Conservation (phyloP, 768 basidiomycete species). For the Lyophyllum atratum region DNA sequence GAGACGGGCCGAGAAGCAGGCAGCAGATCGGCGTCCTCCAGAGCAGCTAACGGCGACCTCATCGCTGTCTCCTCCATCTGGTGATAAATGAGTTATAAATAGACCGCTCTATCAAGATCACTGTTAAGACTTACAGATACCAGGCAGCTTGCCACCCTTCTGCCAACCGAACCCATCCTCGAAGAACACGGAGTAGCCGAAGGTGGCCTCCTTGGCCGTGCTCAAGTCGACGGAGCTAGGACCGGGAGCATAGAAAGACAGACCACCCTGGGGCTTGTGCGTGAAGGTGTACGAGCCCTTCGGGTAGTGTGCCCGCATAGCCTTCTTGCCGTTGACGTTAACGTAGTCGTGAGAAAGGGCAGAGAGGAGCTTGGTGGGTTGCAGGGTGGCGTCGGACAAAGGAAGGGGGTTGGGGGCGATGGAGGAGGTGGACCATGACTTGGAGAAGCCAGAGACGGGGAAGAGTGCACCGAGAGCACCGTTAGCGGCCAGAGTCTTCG, state of each 20-base stretch:
- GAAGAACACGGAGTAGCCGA: constrained; percentile 66
- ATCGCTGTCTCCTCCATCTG: constrained; percentile 58
- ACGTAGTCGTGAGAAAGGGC: constrained; percentile 43
- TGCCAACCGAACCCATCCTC: constrained; percentile 62
- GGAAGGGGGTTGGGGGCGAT: constrained; percentile 33
- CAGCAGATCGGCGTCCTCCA: constrained; percentile 57
- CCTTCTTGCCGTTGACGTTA: constrained; percentile 47
- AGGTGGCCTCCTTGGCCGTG: constrained; percentile 65
- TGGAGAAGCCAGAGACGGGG: constrained; percentile 34
- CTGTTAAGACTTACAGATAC: constrained; percentile 53
- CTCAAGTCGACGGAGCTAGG: constrained; percentile 51
- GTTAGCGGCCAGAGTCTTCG: constrained; percentile 3
- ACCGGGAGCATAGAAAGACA: constrained; percentile 74
- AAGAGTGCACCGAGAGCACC: constrained; percentile 37
- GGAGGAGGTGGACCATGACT: constrained; percentile 51
- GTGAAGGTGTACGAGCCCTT: constrained; percentile 57
- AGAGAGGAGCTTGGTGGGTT: constrained; percentile 38
- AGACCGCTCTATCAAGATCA: constrained; percentile 1
- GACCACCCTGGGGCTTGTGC: constrained; percentile 51
- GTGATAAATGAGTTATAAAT: constrained; percentile 7
- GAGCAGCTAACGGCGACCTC: constrained; percentile 56
- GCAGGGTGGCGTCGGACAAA: constrained; percentile 47
- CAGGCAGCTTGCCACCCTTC: constrained; percentile 73
- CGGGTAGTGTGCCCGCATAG: constrained; percentile 56
- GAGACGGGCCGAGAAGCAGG: constrained; percentile 65